These are phyloP conservation scores for Talaromyces stipitatus DNA, from an alignment of 495 filamentous ascomycete species.

Conservation along the genomic window DNA sequence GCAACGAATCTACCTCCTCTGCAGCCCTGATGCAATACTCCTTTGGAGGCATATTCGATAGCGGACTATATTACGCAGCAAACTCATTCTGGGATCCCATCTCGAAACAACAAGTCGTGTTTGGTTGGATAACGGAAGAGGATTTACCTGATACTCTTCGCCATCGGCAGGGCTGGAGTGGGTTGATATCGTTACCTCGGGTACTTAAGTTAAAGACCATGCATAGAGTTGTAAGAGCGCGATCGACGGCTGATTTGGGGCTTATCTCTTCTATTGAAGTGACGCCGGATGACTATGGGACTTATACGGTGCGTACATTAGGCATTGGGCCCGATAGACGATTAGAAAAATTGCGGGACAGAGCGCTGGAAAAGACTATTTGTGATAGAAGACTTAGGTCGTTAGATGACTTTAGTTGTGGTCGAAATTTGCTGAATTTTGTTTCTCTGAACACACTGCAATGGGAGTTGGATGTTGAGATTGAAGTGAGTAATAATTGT, in stretches of 20 bases:
- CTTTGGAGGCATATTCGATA: slow-evolving; percentile 29
- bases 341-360: slow-evolving; percentile 18
- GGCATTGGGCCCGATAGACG: slow-evolving; percentile 22
- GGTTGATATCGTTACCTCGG: slow-evolving; percentile 29
- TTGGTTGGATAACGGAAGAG: slow-evolving; percentile 32
- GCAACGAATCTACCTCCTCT: neutral
- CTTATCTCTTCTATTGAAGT: slow-evolving; percentile 26
- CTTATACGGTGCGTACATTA: slow-evolving; percentile 27
- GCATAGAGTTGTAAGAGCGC: slow-evolving; percentile 19
- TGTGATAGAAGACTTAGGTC: neutral
- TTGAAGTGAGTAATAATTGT: slow-evolving; percentile 20
- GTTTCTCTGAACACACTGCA: slow-evolving; percentile 14
- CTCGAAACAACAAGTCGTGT: slow-evolving; percentile 21
- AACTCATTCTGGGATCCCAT: slow-evolving; percentile 32
- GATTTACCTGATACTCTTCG: slow-evolving; percentile 27
- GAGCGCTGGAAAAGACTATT: slow-evolving; percentile 8
- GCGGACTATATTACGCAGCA: slow-evolving; percentile 30
- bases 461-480: slow-evolving; percentile 26
- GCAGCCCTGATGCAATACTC: slow-evolving; percentile 15
- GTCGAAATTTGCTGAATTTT: neutral
- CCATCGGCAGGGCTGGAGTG: slow-evolving; percentile 32
- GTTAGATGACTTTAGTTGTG: neutral
- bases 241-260: slow-evolving; percentile 15
- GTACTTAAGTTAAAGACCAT: slow-evolving; percentile 19
- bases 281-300: slow-evolving; percentile 8